These are phyloP conservation scores for Beauveria sp. DNA, from an alignment of 2,329 filamentous ascomycete genomes.

Conservation along the genomic window DNA sequence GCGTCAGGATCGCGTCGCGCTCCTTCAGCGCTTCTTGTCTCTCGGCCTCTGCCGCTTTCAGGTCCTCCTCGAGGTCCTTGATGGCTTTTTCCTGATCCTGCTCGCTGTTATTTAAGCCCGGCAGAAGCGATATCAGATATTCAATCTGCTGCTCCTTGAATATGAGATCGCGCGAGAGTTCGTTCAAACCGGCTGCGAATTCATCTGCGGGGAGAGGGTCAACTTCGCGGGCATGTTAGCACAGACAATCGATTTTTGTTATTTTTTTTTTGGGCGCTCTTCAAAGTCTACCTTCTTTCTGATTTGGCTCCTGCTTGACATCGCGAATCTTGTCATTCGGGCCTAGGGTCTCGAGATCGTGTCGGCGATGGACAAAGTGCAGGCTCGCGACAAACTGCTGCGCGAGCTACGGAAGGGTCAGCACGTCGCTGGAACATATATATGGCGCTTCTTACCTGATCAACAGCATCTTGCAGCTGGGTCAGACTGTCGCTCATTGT, in stretches of 20 bases:
- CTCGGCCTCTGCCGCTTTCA: conserved; percentile 55
- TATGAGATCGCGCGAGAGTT: conserved; percentile 69
- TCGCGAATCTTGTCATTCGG: conserved; percentile 52
- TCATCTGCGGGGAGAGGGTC: conserved; percentile 55
- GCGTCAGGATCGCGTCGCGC: conserved; percentile 51
- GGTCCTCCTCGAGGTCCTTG: conserved; percentile 55
- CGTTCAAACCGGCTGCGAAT: conserved; percentile 60
- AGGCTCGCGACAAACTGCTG: conserved; percentile 62
- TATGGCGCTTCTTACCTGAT: conserved; percentile 51
- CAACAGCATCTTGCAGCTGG: conserved; percentile 77
- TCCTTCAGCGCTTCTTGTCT: conserved; percentile 56
- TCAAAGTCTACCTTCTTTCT: conserved; percentile 38
- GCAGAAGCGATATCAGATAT: conserved; percentile 63
- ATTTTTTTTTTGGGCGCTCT: neutral
- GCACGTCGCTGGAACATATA: neutral
- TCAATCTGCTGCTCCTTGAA: conserved; percentile 80
- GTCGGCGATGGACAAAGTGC: conserved; percentile 59
- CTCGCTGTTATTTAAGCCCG: conserved; percentile 72
- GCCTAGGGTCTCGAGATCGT: conserved; percentile 55
- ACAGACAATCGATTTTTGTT: neutral
- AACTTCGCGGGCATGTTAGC: conserved; percentile 27
- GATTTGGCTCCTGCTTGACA: conserved; percentile 44
- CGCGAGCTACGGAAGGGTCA: conserved; percentile 42
- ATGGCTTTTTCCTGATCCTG: conserved; percentile 64
- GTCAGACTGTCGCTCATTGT: conserved; percentile 69